Conservation (phyloP, 2,329 filamentous ascomycete species). For the Colletotrichum ledebouriae region DNA sequence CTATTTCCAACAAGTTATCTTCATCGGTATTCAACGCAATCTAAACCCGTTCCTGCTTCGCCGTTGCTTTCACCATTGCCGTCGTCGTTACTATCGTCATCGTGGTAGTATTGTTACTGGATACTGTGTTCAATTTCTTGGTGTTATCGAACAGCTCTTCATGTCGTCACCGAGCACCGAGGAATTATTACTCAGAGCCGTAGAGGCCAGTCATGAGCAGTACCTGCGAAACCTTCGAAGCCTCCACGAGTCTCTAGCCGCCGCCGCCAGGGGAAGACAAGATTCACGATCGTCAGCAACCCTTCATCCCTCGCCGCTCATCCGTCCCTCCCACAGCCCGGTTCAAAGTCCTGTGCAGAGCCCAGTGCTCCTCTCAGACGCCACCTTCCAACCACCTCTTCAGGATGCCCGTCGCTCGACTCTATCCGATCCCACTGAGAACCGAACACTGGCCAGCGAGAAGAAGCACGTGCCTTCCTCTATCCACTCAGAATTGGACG, state of each 20-base stretch:
- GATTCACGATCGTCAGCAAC: slow-evolving; percentile 13
- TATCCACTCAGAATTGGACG: slow-evolving; percentile 43
- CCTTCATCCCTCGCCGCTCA: slow-evolving; percentile 63
- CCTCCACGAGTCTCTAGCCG: slow-evolving; percentile 48
- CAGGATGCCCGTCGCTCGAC: slow-evolving; percentile 49
- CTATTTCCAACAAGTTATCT: not conserved
- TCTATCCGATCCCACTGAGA: slow-evolving; percentile 44
- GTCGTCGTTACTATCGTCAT: too few relatives aligned
- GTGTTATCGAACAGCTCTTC: not conserved
- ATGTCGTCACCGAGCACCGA: slow-evolving; percentile 48
- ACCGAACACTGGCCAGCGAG: slow-evolving; percentile 38
- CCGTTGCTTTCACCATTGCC: too few relatives aligned
- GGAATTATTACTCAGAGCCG: slow-evolving; percentile 51
- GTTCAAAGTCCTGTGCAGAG: slow-evolving; percentile 33
- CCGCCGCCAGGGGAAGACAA: slow-evolving; percentile 26
- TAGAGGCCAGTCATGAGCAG: slow-evolving; percentile 53
- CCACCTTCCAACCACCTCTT: slow-evolving; percentile 32
- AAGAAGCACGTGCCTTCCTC: slow-evolving; percentile 41
- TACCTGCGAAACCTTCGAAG: slow-evolving; percentile 49
- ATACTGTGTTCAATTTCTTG: too few relatives aligned
- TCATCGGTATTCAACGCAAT: not conserved
- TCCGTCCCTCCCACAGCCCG: slow-evolving; percentile 50
- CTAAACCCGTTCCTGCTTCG: not conserved
- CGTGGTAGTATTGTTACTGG: too few relatives aligned
- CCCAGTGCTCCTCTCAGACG: slow-evolving; percentile 26